A percentile compares a stretch with the other conserved stretches of the same genome.
Evolutionary conservation across 495 filamentous ascomycete species (phyloP).

Genomic region (Apodospora peruviana): DNA sequence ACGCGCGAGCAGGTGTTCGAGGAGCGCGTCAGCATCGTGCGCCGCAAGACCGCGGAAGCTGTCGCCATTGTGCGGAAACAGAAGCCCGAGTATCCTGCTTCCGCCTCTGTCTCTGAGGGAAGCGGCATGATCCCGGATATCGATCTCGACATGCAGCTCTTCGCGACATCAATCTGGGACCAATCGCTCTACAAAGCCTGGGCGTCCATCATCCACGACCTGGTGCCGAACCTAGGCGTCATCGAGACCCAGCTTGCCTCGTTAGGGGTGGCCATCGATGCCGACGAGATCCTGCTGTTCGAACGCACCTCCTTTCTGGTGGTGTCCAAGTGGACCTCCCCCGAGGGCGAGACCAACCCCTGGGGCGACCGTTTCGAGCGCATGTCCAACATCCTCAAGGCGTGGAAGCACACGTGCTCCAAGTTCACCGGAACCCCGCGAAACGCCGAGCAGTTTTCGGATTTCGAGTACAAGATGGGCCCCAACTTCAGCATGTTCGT

Average conservation of each 20-base stretch:
- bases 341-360: constrained; percentile 70
- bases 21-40: constrained; percentile 67
- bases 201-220: constrained; percentile 92
- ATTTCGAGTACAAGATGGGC: constrained; percentile 51
- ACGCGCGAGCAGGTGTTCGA: constrained; percentile 75
- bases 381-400: constrained; percentile 93
- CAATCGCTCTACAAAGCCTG: constrained; percentile 97
- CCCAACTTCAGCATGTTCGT: constrained; percentile 83
- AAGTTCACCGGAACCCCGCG: constrained; percentile 47
- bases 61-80: constrained; percentile 33
- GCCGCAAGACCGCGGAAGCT: constrained; percentile 68
- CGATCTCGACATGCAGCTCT: constrained; percentile 63
- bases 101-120: not conserved
- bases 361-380: constrained; percentile 90
- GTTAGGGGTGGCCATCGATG: constrained; percentile 76
- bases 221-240: constrained; percentile 86
- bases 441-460: constrained; percentile 50
- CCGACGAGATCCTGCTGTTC: constrained; percentile 91
- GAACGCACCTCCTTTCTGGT: constrained; percentile 94
- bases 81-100: constrained; percentile 11
- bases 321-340: constrained; percentile 75
- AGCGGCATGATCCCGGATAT: constrained; percentile 25
- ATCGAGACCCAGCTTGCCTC: constrained; percentile 78
- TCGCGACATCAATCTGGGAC: constrained; percentile 96
- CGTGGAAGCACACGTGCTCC: constrained; percentile 75